Evolutionary conservation across 257 asterid species (phyloP).

Genomic region (Nemophila menziesii): DNA sequence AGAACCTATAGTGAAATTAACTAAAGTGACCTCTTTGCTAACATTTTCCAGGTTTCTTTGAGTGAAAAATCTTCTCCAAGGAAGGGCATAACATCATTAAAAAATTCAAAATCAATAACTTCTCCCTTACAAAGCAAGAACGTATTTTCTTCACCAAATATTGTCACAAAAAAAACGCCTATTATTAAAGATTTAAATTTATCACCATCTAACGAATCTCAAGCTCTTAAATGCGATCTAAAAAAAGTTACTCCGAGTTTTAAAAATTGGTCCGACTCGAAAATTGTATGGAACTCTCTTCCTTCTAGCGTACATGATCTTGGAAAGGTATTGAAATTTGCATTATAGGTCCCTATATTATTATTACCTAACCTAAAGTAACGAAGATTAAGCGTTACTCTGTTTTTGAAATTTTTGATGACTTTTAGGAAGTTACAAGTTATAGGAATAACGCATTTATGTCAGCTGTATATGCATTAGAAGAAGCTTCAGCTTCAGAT

Average conservation of each 20-base stretch:
- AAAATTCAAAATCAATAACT: conserved; percentile 16
- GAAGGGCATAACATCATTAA: conserved; percentile 22
- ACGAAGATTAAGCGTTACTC: conserved; percentile 1
- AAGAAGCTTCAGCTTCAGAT: conserved; percentile 66
- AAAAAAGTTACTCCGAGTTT: conserved; percentile 34
- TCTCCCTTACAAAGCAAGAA: conserved; percentile 66
- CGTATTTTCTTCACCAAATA: conserved; percentile 39
- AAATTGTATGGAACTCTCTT: conserved; percentile 42
- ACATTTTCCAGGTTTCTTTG: conserved; percentile 21
- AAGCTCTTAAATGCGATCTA: conserved; percentile 25
- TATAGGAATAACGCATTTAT: conserved; percentile 32
- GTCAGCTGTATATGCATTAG: conserved; percentile 67
- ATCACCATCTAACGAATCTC: conserved; percentile 19
- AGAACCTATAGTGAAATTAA: too few species aligned
- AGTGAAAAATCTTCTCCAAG: conserved; percentile 21
- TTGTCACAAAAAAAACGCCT: conserved; percentile 24
- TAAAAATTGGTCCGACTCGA: conserved; percentile 33
- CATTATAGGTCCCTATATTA: too few species aligned
- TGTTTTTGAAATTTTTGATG: conserved; percentile 1
- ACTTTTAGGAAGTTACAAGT: conserved; percentile 45
- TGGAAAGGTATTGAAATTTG: conserved; percentile 47
- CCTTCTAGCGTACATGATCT: conserved; percentile 42
- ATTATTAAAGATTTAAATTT: conserved; percentile 27
- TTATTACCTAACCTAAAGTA: too few species aligned
- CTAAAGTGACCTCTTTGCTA: background rate